Evolutionary conservation across 257 asterid species (phyloP).

Genomic region (Pogostemon cablin): DNA sequence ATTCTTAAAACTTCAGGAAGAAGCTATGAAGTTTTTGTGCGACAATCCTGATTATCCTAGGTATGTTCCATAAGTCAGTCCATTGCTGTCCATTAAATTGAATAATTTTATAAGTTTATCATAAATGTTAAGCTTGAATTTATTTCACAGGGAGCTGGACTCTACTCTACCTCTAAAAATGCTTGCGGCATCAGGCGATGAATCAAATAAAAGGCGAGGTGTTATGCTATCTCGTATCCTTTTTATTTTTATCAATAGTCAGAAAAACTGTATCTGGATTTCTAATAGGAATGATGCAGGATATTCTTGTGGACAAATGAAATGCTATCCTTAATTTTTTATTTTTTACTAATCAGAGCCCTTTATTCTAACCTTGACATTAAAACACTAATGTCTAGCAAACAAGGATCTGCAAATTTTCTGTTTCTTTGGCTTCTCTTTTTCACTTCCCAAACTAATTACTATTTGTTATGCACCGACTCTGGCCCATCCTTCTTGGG

Average conservation of each 20-base stretch:
- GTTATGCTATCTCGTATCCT: constrained; percentile 87
- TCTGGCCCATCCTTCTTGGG: neutral
- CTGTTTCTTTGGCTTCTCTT: neutral
- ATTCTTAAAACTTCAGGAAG: constrained; percentile 56
- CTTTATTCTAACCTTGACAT: constrained; percentile 2
- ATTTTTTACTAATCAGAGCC: constrained; percentile 20
- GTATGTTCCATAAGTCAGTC: constrained; percentile 42
- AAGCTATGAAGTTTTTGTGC: constrained; percentile 42
- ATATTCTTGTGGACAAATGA: constrained; percentile 29
- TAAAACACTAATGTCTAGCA: constrained; percentile 14
- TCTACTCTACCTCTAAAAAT: constrained; percentile 65
- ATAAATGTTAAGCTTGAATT: constrained; percentile 31
- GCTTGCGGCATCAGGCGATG: constrained; percentile 76
- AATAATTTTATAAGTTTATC: constrained; percentile 9
- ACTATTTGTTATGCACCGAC: neutral
- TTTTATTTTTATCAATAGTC: constrained; percentile 31
- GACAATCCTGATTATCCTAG: constrained; percentile 60
- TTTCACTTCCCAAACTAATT: neutral
- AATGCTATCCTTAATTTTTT: constrained; percentile 9
- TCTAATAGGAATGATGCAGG: constrained; percentile 15
- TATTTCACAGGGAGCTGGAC: constrained; percentile 65
- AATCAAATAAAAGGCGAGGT: constrained; percentile 73
- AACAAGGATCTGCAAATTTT: neutral
- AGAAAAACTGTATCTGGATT: constrained; percentile 24
- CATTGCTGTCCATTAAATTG: constrained; percentile 25